Evolutionary conservation across 192 early-diverging fungal species (phyloP).

Genomic region (Spinellus fusiger): DNA sequence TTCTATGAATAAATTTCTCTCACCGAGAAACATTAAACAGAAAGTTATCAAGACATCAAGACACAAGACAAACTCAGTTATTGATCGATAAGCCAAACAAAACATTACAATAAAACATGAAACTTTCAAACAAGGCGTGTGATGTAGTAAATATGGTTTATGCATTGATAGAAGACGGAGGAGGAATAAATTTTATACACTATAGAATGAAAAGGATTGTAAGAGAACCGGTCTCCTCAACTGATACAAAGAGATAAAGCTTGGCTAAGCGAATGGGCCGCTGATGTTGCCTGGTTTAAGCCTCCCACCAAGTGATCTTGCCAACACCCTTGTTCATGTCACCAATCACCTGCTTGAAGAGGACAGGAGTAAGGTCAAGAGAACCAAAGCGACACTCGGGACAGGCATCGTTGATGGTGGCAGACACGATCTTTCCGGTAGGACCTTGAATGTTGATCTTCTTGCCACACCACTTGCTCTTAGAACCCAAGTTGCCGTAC

Average conservation of each 20-base stretch:
- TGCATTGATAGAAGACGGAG: neutral
- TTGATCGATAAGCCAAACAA: too few relatives aligned
- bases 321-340: constrained; percentile 39
- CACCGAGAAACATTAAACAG: too few relatives aligned
- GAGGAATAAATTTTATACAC: neutral
- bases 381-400: constrained; percentile 42
- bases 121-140: too few relatives aligned
- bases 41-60: too few relatives aligned
- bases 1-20: too few relatives aligned
- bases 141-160: neutral
- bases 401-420: constrained; percentile 48
- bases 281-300: too few relatives aligned
- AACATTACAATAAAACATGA: too few relatives aligned
- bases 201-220: neutral
- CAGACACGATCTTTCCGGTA: constrained; percentile 39
- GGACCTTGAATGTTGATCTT: constrained; percentile 23
- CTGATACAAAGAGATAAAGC: neutral
- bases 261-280: too few relatives aligned
- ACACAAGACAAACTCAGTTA: too few relatives aligned
- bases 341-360: constrained; percentile 48
- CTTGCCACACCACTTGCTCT: constrained; percentile 27
- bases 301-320: constrained; percentile 47
- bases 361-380: constrained; percentile 46
- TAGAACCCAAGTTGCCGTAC: constrained; percentile 22
- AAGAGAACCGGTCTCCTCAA: neutral